Conservation (phyloP, 1,139 yeast genomes). For the Candida mesenterica region DNA sequence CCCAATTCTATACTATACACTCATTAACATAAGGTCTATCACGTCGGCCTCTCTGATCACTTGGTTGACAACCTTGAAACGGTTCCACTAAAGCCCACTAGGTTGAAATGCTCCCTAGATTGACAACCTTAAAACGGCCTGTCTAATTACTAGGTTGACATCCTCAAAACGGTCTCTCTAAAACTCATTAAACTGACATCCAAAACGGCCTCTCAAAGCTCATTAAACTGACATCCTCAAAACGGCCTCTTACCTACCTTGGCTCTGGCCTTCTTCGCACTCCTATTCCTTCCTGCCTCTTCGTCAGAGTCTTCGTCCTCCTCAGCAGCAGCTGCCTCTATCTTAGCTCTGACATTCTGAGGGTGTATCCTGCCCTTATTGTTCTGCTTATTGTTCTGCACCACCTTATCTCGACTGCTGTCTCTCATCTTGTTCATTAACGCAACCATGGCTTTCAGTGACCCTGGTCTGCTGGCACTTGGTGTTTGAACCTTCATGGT, state of each 20-base stretch:
- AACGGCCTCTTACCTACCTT: too few relatives aligned
- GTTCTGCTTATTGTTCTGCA: not conserved
- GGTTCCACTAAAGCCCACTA: too few relatives aligned
- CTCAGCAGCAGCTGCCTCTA: constrained; percentile 2
- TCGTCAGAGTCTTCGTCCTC: constrained; percentile 9
- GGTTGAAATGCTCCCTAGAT: too few relatives aligned
- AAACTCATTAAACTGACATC: too few relatives aligned
- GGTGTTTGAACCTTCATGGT: constrained; percentile 10
- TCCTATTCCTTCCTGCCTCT: constrained; percentile 5
- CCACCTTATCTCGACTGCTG: constrained; percentile 20
- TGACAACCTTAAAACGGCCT: too few relatives aligned
- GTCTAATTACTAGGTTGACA: too few relatives aligned
- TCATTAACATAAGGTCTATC: too few relatives aligned
- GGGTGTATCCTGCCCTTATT: constrained; percentile 3
- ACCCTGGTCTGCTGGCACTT: constrained; percentile 6
- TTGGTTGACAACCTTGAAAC: too few relatives aligned
- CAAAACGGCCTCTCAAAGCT: constrained; percentile 7
- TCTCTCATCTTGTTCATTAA: constrained; percentile 46
- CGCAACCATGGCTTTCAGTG: constrained; percentile 41
- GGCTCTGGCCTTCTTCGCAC: constrained; percentile 7
- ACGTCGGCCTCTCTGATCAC: too few relatives aligned
- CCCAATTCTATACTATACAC: too few relatives aligned
- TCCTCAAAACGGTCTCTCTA: too few relatives aligned
- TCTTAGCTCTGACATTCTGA: not conserved
- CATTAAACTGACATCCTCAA: constrained; percentile 5